Evolutionary conservation across 1,139 yeast genomes (phyloP).

Genomic region (Taphrina confusa): DNA sequence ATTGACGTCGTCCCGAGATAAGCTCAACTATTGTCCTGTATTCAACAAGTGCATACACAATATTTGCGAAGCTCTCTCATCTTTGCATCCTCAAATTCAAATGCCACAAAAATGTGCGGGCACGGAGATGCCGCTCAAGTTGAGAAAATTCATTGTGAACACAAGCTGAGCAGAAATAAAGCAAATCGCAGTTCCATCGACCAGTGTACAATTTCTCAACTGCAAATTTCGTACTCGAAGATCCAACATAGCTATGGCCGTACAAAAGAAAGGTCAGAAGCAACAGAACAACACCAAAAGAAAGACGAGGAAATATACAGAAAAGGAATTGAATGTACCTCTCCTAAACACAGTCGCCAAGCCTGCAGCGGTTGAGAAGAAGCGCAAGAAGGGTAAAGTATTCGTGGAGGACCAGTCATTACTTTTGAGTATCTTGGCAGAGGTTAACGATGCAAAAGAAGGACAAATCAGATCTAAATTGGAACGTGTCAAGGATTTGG

Average conservation of each 20-base stretch:
- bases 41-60: too few relatives aligned
- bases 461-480: slow-evolving; percentile 29
- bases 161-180: too few relatives aligned
- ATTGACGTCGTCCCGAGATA: too few relatives aligned
- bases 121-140: too few relatives aligned
- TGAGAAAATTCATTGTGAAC: too few relatives aligned
- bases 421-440: slow-evolving; percentile 24
- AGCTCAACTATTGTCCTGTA: too few relatives aligned
- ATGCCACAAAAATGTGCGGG: too few relatives aligned
- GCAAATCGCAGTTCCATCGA: background rate
- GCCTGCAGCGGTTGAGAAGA: slow-evolving; percentile 25
- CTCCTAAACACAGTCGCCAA: slow-evolving; percentile 27
- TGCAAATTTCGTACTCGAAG: too few relatives aligned
- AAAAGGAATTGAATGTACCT: slow-evolving; percentile 25
- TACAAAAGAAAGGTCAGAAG: slow-evolving; percentile 29
- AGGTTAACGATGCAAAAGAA: slow-evolving; percentile 31
- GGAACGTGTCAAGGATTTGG: slow-evolving; percentile 33
- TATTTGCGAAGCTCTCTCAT: too few relatives aligned
- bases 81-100: too few relatives aligned
- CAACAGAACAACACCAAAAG: slow-evolving; percentile 20
- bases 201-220: background rate
- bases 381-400: slow-evolving; percentile 32
- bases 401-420: slow-evolving; percentile 28
- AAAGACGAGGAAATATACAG: slow-evolving; percentile 23
- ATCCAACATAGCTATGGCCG: slow-evolving; percentile 29